Percentiles rank a stretch among this genome's conserved stretches.
Evolutionary conservation across 257 asterid species (phyloP).

Genomic region (Solanum bulbocastanum): DNA sequence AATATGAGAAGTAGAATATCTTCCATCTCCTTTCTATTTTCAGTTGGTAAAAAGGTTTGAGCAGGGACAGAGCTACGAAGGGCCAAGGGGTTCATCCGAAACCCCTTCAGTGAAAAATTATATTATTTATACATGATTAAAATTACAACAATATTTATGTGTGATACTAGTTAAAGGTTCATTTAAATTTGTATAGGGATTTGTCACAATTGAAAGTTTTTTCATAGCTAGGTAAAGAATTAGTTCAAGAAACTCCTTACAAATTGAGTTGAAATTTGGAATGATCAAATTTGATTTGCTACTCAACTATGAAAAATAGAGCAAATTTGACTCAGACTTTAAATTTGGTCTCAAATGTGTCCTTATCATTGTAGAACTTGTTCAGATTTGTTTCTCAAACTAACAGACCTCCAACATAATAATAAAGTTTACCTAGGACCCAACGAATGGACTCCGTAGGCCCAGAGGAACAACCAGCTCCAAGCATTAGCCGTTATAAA

Average conservation of each 20-base stretch:
- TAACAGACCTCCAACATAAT: too few species aligned
- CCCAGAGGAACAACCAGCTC: too few species aligned
- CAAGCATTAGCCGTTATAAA: too few species aligned
- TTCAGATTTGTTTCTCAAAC: too few species aligned
- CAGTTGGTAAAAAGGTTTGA: neutral
- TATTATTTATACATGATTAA: too few species aligned
- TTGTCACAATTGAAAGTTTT: neutral
- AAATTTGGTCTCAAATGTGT: neutral
- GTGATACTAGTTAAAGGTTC: neutral
- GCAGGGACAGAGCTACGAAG: neutral
- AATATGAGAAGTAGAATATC: conserved; percentile 20
- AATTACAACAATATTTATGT: neutral
- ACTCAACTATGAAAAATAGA: neutral
- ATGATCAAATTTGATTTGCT: neutral
- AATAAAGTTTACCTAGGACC: too few species aligned
- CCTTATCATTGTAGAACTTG: too few species aligned
- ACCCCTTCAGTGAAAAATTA: neutral
- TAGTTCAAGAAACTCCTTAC: neutral
- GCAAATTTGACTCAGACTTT: neutral
- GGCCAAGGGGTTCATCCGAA: neutral
- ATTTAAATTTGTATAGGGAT: neutral
- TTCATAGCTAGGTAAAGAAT: neutral
- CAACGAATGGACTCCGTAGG: too few species aligned
- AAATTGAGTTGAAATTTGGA: neutral
- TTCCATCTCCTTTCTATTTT: neutral